Evolutionary conservation across 768 basidiomycete species (phyloP).

Genomic region (Hericium alpestre): DNA sequence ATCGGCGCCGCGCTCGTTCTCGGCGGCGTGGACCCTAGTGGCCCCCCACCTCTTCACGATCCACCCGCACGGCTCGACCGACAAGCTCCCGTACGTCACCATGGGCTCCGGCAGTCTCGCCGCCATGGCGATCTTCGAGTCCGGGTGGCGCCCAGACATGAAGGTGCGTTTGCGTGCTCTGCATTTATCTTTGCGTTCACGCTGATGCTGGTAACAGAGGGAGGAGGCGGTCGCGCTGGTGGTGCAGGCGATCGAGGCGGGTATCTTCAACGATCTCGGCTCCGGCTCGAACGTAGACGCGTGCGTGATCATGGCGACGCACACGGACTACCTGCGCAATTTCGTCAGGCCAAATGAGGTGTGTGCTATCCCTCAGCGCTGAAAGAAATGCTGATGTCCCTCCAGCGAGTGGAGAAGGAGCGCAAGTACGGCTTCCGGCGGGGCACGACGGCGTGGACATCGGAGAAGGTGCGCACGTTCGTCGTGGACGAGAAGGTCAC

Average conservation of each 20-base stretch:
- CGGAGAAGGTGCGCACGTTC: conserved; percentile 62
- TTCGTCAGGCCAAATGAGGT: conserved; percentile 79
- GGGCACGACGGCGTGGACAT: conserved; percentile 86
- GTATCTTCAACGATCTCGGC: conserved; percentile 99
- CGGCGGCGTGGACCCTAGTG: conserved; percentile 93
- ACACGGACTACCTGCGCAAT: conserved; percentile 91
- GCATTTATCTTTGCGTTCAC: background rate
- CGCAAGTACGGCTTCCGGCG: conserved; percentile 56
- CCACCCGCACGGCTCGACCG: conserved; percentile 93
- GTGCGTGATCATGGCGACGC: conserved; percentile 79
- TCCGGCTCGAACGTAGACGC: conserved; percentile 99
- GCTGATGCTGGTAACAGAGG: conserved; percentile 35
- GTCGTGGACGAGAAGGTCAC: conserved; percentile 65
- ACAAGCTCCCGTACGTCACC: conserved; percentile 96
- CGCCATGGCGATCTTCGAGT: conserved; percentile 98
- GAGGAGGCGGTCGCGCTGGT: conserved; percentile 77
- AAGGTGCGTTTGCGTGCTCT: conserved; percentile 35
- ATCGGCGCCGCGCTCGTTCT: conserved; percentile 93
- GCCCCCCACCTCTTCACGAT: conserved; percentile 95
- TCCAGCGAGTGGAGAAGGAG: conserved; percentile 62
- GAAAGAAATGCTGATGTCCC: background rate
- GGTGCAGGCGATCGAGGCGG: conserved; percentile 78
- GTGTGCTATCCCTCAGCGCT: background rate
- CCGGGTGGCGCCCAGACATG: conserved; percentile 72
- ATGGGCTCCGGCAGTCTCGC: conserved; percentile 97